Evolutionary conservation across 257 asterid species (phyloP), one percentile per base, ranked within the genome.

Genomic region (Rhazya stricta): DNA sequence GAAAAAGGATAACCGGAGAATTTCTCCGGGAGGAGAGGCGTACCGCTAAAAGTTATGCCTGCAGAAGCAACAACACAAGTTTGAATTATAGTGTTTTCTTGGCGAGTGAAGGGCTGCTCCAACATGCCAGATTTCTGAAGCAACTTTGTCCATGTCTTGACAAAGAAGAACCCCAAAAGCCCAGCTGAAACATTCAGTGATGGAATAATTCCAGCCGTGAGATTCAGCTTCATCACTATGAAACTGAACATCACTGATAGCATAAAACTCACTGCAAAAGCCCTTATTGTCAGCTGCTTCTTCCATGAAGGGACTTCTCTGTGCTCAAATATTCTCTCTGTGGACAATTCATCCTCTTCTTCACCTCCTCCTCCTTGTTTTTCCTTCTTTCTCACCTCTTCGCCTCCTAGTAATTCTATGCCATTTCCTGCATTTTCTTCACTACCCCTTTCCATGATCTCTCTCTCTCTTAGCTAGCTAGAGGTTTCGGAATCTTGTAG

Each of bases 11-110:
- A n/a, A n/a, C n/a, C n/a, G 63, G 63, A 57, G 9, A 6, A 54
- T 15, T 19, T 15, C n/a, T 13, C 19, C 25, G 7, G 60, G 39
- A 19, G 13, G 41, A 15, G 51, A 9, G 58, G 32, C 34, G 25
- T 78, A 85, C 96, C 91, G 41, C 96, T 91, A 39, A 83, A 89
- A n/a, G 96, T 86, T 25, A 91, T 89, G 88, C 96, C 95, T 1
- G 92, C 77, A 27, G 96, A 58, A 53, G 96, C 96, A 39, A 89
- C 90, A n/a, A 89, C 90, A 50, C 95, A 91, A 0, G 96, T 90
- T 77, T 90, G 96, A 72, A 90, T 88, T 41, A 90, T 94, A 0
- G 96, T 90, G 72, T 90, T 90, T 56, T 90, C 94, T 73, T 90
- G 94, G 1, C 94, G 82, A 6, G 94, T 90, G 34, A 90, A 90